A percentile compares a stretch with the other conserved stretches of the same genome.
phyloP scores from a whole-genome alignment of 208 protist species.

The Leishmania lainsoni region DNA sequence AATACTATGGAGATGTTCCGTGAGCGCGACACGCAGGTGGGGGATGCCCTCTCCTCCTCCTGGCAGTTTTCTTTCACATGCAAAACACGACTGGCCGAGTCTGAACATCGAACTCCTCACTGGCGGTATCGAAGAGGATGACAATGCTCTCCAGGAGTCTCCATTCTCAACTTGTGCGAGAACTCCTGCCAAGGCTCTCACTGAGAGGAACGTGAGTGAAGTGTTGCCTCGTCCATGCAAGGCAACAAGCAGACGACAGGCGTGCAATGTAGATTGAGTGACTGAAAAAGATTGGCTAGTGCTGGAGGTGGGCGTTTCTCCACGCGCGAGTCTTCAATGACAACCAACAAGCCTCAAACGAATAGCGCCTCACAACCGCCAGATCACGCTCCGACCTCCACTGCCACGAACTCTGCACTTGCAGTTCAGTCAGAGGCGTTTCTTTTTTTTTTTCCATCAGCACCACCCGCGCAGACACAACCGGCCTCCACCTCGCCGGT shows the following conservation, averaged over 20 bases:
- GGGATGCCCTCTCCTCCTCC: not conserved
- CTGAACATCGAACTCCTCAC: not conserved
- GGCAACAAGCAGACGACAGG: not conserved
- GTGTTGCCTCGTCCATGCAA: not conserved
- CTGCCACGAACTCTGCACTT: not conserved
- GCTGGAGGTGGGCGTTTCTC: not conserved
- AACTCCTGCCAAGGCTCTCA: not conserved
- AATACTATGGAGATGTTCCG: not conserved
- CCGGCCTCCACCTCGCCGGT: conserved; percentile 96
- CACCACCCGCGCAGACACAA: conserved; percentile 87
- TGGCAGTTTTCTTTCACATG: not conserved
- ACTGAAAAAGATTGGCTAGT: not conserved
- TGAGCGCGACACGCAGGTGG: not conserved
- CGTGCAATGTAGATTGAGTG: not conserved
- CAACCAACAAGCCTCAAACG: not conserved
- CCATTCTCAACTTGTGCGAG: not conserved
- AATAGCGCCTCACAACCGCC: not conserved
- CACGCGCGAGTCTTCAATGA: not conserved
- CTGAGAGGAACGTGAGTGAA: not conserved
- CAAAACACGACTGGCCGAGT: not conserved
- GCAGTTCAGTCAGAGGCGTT: conserved; percentile 52
- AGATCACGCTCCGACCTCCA: not conserved
- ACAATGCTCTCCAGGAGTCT: not conserved
- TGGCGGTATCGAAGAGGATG: not conserved
- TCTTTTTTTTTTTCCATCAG: conserved; percentile 88